Conservation (phyloP, 257 asterid genomes). For the Penstemon davidsonii region DNA sequence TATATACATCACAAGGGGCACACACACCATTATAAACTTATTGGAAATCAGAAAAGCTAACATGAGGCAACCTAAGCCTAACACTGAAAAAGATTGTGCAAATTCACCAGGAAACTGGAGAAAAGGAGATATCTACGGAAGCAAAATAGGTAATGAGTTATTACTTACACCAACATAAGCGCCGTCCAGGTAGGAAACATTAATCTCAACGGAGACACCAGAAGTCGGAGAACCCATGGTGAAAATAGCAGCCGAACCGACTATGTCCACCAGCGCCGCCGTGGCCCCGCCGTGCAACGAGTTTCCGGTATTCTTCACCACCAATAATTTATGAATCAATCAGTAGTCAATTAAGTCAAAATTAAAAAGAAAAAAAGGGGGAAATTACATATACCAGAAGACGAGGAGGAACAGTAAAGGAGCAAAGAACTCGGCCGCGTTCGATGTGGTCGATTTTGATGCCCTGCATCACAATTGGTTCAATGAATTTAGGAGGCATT, state of each 20-base stretch:
- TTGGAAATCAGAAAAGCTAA: too few relatives aligned
- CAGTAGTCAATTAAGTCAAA: neutral
- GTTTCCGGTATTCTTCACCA: constrained; percentile 53
- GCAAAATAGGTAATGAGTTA: neutral
- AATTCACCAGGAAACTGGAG: neutral
- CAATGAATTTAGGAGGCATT: constrained; percentile 59
- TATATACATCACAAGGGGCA: too few relatives aligned
- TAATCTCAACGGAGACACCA: constrained; percentile 83
- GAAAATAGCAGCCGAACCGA: constrained; percentile 59
- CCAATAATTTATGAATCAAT: too few relatives aligned
- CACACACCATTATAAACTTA: too few relatives aligned
- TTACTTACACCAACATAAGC: constrained; percentile 66
- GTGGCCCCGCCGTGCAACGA: constrained; percentile 80
- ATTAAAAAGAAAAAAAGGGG: neutral
- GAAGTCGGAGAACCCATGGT: constrained; percentile 52
- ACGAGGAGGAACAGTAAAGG: constrained; percentile 71
- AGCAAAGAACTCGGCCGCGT: constrained; percentile 69
- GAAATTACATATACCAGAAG: constrained; percentile 48
- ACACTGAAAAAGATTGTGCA: too few relatives aligned
- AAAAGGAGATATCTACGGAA: neutral
- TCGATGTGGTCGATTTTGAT: constrained; percentile 57
- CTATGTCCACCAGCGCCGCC: constrained; percentile 70
- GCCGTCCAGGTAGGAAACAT: constrained; percentile 57
- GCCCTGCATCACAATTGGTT: constrained; percentile 67
- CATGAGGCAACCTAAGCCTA: too few relatives aligned